A percentile compares a stretch with the other conserved stretches of the same genome.
Conservation (phyloP, 148 eudicot species). For the Spergularia marina region DNA sequence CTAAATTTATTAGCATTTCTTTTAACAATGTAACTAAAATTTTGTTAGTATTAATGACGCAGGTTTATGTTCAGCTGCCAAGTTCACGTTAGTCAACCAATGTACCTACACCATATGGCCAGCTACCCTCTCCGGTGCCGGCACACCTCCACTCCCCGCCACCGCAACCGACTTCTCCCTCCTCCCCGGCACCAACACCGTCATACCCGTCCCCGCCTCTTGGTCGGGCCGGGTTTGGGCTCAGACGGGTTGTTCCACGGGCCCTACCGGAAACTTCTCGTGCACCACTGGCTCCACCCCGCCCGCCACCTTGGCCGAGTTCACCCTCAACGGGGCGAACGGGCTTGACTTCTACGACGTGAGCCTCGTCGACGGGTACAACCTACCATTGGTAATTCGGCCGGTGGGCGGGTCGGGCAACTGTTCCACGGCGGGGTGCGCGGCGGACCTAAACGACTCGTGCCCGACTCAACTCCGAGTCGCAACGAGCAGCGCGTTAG, state of each 20-base stretch:
- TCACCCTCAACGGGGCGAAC: constrained; percentile 59
- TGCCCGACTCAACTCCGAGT: constrained; percentile 53
- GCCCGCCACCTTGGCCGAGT: constrained; percentile 79
- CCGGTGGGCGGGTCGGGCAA: constrained; percentile 55
- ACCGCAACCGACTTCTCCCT: constrained; percentile 69
- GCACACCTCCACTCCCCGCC: constrained; percentile 53
- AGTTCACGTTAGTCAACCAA: constrained; percentile 61
- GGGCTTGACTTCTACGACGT: constrained; percentile 83
- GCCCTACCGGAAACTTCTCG: constrained; percentile 45
- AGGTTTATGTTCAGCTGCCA: constrained; percentile 47
- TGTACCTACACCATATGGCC: constrained; percentile 78
- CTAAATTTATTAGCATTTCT: not conserved
- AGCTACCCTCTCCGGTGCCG: constrained; percentile 63
- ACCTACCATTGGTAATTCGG: constrained; percentile 52
- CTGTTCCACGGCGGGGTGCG: constrained; percentile 55
- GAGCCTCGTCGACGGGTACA: constrained; percentile 85
- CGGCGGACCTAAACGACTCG: constrained; percentile 44
- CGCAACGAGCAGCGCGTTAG: constrained; percentile 9
- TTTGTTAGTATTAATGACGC: constrained; percentile 3
- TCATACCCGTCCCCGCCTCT: constrained; percentile 41
- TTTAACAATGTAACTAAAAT: not conserved
- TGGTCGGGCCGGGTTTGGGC: constrained; percentile 98
- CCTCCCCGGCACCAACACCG: constrained; percentile 31
- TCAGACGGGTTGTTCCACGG: constrained; percentile 52
- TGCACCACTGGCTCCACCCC: constrained; percentile 70